phyloP scores from a whole-genome alignment of 2,329 filamentous ascomycete genomes.

The Pezicula neosporulosa region DNA sequence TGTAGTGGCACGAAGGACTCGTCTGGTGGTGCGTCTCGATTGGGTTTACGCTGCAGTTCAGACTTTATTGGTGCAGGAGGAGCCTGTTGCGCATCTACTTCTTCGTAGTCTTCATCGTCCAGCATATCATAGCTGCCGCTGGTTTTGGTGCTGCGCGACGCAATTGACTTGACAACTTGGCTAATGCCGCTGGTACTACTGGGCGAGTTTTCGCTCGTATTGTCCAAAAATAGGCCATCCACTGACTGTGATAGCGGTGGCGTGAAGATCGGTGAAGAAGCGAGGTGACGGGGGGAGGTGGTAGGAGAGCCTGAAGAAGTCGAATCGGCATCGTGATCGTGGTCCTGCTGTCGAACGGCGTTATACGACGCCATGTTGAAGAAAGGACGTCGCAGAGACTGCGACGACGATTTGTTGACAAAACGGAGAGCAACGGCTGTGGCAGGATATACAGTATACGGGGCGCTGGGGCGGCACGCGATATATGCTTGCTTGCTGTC shows the following conservation, averaged over 20 bases:
- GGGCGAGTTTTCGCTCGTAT: conserved; percentile 12
- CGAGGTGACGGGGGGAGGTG: conserved; percentile 41
- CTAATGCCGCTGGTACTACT: conserved; percentile 1
- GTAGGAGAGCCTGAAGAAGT: conserved; percentile 61
- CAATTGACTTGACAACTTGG: conserved; percentile 11
- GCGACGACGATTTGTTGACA: no score
- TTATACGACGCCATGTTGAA: neutral
- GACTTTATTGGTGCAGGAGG: conserved; percentile 1
- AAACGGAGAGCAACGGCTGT: no score
- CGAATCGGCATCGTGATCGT: conserved; percentile 36
- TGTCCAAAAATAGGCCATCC: conserved; percentile 19
- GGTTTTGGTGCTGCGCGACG: conserved; percentile 7
- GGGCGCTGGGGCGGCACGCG: no score
- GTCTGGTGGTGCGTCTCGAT: neutral
- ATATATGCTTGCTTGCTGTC: no score
- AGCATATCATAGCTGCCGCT: conserved; percentile 13
- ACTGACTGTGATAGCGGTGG: conserved; percentile 4
- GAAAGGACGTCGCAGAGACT: no score
- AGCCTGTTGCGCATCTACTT: conserved; percentile 7
- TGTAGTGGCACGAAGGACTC: conserved; percentile 7
- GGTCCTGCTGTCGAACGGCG: neutral
- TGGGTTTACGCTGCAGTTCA: conserved; percentile 1
- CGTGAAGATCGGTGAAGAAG: conserved; percentile 11
- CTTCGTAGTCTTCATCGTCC: conserved; percentile 15
- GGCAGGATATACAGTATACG: no score